Base-by-base conservation (phyloP, 2,329 filamentous ascomycete species). In the Hirsutella thompsonii region DNA sequence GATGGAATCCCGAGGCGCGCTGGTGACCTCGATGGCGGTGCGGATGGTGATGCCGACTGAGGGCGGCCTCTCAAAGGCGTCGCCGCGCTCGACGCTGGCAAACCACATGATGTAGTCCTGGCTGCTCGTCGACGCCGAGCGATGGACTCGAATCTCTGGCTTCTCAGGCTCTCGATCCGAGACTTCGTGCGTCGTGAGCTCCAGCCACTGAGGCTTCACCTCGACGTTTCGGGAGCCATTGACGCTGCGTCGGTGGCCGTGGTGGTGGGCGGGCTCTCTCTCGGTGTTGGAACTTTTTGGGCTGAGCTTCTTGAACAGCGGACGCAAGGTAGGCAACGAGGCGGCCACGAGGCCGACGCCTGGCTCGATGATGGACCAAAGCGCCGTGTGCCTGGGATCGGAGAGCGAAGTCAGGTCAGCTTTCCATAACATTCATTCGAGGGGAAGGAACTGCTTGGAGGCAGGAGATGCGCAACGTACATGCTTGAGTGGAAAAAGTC, bases 331-430 rank as follows among this genome's bases (percentile, higher is more conserved):
- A 14, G 42, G 42, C 26, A 44, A 8, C 26, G 36, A 44, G 5
- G 42, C 42, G 26, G 42, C 42, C 1, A 41, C 34, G 36, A 44
- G 40, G 36, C 39, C 42, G 21, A 44, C 39, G 16, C 36, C 23
- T 14, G 42, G 36, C 32, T 44, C 42, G 36, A 44, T 39, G 21
- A 39, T 41, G 32, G 42, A 36, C 42, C 42, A 44, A 4, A 44
- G 20, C 5, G 42, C 39, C 20, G 42, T 44, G 9, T 36, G 30
- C 36, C 42, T 44, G 29, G 14, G 30, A 6, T n/a, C n/a, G n/a
- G 23, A 21, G 11, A 29, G 8, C 11, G 2, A 28, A 20, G 20
- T 40, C 18, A 41, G 42, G 21, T 1, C 32, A 34, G 20, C 20
- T 6, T 20, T 8, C n/a, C 19, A 18, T 5, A 16, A 16, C 4